Evolutionary conservation across 2,329 filamentous ascomycete species (phyloP), one percentile per base, ranked within the genome.

Genomic region (Aspergillus tubingensis): DNA sequence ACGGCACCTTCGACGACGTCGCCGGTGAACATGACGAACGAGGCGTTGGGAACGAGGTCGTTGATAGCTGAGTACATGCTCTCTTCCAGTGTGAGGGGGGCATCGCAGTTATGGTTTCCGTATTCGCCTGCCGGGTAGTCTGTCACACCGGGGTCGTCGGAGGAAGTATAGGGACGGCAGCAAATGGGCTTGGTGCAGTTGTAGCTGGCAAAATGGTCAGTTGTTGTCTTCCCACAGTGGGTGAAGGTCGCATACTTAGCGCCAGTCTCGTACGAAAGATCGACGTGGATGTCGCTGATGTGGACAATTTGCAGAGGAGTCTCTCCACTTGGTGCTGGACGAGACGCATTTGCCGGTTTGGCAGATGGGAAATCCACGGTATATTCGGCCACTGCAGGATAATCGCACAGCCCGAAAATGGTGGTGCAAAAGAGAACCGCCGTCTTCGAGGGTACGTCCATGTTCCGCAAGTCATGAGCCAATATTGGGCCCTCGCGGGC

Each of bases 1-100:
- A 77, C 71, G 7, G 73, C 75, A 43, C 84, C 82, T 63, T 85
- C 84, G 19, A 86, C 77, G 27, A 86, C 78, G 61, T 87, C 85
- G 5, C 85, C 85, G 0, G 85, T 87, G 70, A 86, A 86, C 30
- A 87, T 78, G n/a, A 79, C 75, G 59, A 87, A 85, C 3, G 79
- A 76, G 0, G 81, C 64, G 47, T 68, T 54, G 2, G 67, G 79
- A 58, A 84, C 77, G 3, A 82, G 60, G 8, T 74, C 63, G 38
- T 74, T 54, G 53, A 79, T 78, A 17, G 76, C 77, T n/a, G 64
- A 66, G 53, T 76, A 77, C 82, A 86, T 81, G 75, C 83, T 86
- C 52, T 82, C 68, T 66, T 86, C 83, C 3, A 86, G 74, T 13
- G 70, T 76, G 19, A 79, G 62, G 0, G 84, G 84, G 0, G 78